Conservation (phyloP, 1,284 basidiomycete species). For the Chalciporus sp. region DNA sequence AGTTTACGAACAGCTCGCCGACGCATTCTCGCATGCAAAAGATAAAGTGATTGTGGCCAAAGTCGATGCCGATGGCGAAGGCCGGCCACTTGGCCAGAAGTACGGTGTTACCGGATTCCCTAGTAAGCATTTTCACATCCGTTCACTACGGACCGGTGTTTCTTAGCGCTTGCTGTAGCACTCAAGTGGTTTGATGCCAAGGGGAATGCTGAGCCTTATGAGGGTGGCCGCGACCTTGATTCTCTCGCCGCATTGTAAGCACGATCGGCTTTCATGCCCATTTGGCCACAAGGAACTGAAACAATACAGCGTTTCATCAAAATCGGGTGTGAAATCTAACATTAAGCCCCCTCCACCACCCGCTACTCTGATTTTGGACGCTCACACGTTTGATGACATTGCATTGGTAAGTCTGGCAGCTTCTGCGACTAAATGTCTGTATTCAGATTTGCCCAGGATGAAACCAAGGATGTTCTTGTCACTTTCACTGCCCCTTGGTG, state of each 20-base stretch:
- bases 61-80: slow-evolving; percentile 89
- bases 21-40: slow-evolving; percentile 77
- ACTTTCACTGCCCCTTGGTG: slow-evolving; percentile 92
- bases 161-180: slow-evolving; percentile 48
- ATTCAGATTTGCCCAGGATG: slow-evolving; percentile 49
- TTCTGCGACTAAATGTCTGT: not conserved
- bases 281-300: not conserved
- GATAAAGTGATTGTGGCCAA: slow-evolving; percentile 90
- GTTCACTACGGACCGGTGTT: not conserved
- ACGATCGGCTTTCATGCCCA: not conserved
- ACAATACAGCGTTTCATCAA: slow-evolving; percentile 63
- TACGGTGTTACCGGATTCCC: slow-evolving; percentile 87
- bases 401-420: slow-evolving; percentile 55
- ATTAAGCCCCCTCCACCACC: slow-evolving; percentile 86
- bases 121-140: slow-evolving; percentile 52
- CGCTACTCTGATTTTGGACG: slow-evolving; percentile 69
- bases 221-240: slow-evolving; percentile 82
- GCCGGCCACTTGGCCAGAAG: slow-evolving; percentile 70
- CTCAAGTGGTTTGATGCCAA: slow-evolving; percentile 87
- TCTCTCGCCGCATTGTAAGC: slow-evolving; percentile 75
- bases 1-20: slow-evolving; percentile 85
- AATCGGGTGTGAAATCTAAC: slow-evolving; percentile 81
- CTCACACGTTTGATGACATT: slow-evolving; percentile 75
- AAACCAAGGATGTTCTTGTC: slow-evolving; percentile 84
- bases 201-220: slow-evolving; percentile 73